Base-by-base conservation (phyloP, 805 yeast genomes). In the Candida oleophila region DNA sequence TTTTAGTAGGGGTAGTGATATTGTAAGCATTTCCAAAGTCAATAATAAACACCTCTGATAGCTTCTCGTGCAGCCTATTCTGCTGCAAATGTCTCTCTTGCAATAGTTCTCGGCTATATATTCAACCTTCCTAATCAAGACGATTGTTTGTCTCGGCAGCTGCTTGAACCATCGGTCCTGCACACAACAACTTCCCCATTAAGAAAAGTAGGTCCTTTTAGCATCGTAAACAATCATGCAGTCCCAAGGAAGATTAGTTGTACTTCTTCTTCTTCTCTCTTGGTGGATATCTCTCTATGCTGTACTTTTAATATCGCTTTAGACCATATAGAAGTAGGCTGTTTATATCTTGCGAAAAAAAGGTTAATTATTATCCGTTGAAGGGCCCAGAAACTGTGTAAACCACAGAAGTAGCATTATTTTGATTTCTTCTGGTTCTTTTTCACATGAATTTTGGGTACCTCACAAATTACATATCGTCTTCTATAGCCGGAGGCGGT, bases 381-480 rank as follows among this genome's bases (percentile, higher is more conserved):
- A n/a, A n/a, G n/a, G n/a, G n/a, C n/a, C n/a, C n/a, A n/a, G 19
- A 34, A 9, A 14, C 38, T 15, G 30, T 25, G 12, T 7, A 7
- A 5, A 15, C 8, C 20, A 15, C 38, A 34, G 12, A 15, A 34
- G 38, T 18, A 34, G n/a, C n/a, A n/a, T n/a, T n/a, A n/a, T n/a
- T n/a, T n/a, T n/a, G n/a, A n/a, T n/a, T n/a, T n/a, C n/a, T n/a
- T n/a, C n/a, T n/a, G n/a, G n/a, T n/a, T n/a, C n/a, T n/a, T 15
- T 34, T 34, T 34, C 19, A 7, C 38, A 64, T 64, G 69, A 63
- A 61, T 51, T 56, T 62, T 42, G 67, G 61, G 45, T 52, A 57
- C 37, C 52, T 61, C 40, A 55, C 67, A n/a, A 55, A 53, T 22
- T 64, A 61, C 49, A 49, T 58, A 20, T 42, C 52, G 21, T 47